Evolutionary conservation across 768 basidiomycete species (phyloP).

Genomic region (Wakefieldia striispora): DNA sequence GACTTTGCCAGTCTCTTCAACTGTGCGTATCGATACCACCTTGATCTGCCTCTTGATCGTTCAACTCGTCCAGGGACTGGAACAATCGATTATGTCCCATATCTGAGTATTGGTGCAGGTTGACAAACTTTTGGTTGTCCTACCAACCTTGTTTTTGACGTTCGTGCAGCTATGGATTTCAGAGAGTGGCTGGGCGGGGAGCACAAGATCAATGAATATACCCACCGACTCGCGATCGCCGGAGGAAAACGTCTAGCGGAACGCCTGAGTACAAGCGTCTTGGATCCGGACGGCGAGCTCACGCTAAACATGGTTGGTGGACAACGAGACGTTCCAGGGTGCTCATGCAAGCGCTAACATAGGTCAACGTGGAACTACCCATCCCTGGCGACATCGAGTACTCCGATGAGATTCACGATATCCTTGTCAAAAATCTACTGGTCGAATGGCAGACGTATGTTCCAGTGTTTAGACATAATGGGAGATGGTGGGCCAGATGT

Average conservation of each 20-base stretch:
- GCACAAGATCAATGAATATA: conserved; percentile 65
- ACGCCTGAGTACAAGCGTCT: conserved; percentile 55
- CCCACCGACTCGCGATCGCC: conserved; percentile 60
- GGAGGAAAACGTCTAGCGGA: conserved; percentile 63
- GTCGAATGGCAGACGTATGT: conserved; percentile 20
- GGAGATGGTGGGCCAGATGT: conserved; percentile 33
- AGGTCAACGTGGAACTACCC: conserved; percentile 45
- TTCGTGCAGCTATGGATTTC: conserved; percentile 61
- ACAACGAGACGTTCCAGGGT: no score
- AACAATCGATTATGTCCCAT: conserved; percentile 54
- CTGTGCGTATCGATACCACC: conserved; percentile 22
- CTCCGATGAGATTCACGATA: conserved; percentile 6
- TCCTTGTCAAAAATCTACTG: conserved; percentile 18
- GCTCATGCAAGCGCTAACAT: background rate
- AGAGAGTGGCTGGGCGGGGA: conserved; percentile 76
- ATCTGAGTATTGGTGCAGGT: conserved; percentile 56
- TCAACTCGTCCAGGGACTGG: conserved; percentile 51
- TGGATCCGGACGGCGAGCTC: conserved; percentile 60
- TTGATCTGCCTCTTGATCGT: background rate
- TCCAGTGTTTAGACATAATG: conserved; percentile 23
- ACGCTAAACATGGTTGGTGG: conserved; percentile 66
- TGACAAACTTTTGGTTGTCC: background rate
- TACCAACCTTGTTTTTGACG: conserved; percentile 1
- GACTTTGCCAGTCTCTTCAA: conserved; percentile 53
- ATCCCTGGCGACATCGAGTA: conserved; percentile 25